Evolutionary conservation across 2,329 filamentous ascomycete species (phyloP).

Genomic region (Fusarium dimerum): DNA sequence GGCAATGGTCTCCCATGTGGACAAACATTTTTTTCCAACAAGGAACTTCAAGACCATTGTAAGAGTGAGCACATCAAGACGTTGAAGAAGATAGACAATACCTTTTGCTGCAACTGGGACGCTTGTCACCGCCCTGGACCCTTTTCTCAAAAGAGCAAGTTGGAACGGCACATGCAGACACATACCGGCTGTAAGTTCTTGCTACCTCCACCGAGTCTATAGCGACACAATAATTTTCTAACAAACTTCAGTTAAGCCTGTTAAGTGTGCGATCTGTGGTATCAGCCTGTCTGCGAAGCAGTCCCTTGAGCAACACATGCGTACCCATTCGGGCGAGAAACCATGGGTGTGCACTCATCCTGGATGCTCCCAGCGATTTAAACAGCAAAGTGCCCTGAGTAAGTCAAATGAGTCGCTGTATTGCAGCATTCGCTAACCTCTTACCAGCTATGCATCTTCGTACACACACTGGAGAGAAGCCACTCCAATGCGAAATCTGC

Average conservation of each 20-base stretch:
- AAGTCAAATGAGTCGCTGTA: conserved; percentile 30
- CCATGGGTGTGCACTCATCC: conserved; percentile 57
- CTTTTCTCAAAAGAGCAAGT: conserved; percentile 62
- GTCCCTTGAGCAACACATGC: conserved; percentile 66
- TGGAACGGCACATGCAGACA: conserved; percentile 65
- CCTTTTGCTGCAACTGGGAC: conserved; percentile 58
- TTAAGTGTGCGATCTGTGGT: conserved; percentile 56
- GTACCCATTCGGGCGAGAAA: conserved; percentile 66
- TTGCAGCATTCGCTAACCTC: conserved; percentile 16
- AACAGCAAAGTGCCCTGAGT: conserved; percentile 69
- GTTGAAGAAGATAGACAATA: conserved; percentile 44
- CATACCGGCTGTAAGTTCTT: conserved; percentile 61
- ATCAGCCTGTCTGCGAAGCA: conserved; percentile 66
- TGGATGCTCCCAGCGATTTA: conserved; percentile 60
- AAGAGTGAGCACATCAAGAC: conserved; percentile 50
- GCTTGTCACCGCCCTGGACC: conserved; percentile 54
- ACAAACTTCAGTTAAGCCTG: conserved; percentile 55
- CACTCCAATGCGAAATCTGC: conserved; percentile 59
- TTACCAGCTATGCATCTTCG: conserved; percentile 64
- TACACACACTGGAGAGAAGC: conserved; percentile 66
- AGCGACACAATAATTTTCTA: conserved; percentile 9
- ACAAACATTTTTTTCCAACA: conserved; percentile 42
- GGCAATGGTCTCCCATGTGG: conserved; percentile 32
- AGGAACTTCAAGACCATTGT: conserved; percentile 57
- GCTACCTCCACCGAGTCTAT: not conserved